Base-by-base conservation (phyloP, 2,329 filamentous ascomycete genomes). In the Aspergillus sp. region DNA sequence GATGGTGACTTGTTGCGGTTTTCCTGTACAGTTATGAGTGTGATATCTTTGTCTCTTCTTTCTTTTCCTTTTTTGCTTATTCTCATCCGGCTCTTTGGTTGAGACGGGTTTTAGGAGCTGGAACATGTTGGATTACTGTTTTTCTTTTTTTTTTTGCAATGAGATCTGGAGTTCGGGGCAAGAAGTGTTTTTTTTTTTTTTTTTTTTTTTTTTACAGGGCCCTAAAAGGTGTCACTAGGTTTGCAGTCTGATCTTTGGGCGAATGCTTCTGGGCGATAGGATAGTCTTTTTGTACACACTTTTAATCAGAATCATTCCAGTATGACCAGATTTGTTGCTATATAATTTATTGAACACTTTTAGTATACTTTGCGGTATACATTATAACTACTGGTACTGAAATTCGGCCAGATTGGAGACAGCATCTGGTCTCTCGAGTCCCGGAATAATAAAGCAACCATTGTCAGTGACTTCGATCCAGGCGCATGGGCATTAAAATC, bases 171-270 rank as follows among this genome's bases (percentile, higher is more conserved):
- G 56, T 58, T 58, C 14, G 46, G 51, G 56, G 24, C 33, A 9
- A 31, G 27, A 21, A 21, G 39, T 37, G 11, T 39, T n/a, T 52
- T 19, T 15, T 39, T n/a, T 52, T 17, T 17, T 17, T 17, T 17
- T 17, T 17, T 17, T 37, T n/a, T 48, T 24, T 27, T 46, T 61
- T 56, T 49, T 43, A 31, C 35, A 6, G 47, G 59, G 56, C 54
- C 41, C 48, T 53, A 59, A 61, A 61, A 61, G 59, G 59, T 49
- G 57, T 53, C 51, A 52, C 53, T 59, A 57, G 27, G 50, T 48
- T 23, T 57, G 44, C 17, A n/a, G 31, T 55, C n/a, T 55, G 35
- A 31, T 11, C 27, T 47, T 53, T 45, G 40, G 59, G 56, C 59
- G 49, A 61, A 58, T 51, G 39, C 40, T 56, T 56, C 51, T 51